A percentile compares a stretch with the other conserved stretches of the same genome.
These are phyloP conservation scores for Xylaria palmicola DNA, from an alignment of 495 filamentous ascomycete genomes.

Conservation along the genomic window DNA sequence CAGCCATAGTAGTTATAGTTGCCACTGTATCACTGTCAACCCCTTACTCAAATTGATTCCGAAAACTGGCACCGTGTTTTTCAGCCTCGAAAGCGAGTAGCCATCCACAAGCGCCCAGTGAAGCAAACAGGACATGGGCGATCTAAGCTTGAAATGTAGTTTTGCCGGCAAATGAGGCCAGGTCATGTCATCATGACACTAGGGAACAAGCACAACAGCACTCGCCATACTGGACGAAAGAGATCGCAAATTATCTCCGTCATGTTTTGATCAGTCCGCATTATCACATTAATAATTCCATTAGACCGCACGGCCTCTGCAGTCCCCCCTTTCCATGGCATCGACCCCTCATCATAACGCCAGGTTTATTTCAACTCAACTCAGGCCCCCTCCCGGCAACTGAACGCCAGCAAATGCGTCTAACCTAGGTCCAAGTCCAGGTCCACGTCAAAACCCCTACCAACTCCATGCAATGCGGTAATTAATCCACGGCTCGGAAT, in stretches of 20 bases:
- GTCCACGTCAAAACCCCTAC: neutral
- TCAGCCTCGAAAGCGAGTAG: no score
- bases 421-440: slow-evolving; percentile 1
- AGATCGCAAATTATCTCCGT: neutral
- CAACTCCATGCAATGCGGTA: slow-evolving; percentile 15
- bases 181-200: neutral
- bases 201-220: neutral
- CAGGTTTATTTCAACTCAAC: neutral
- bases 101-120: no score
- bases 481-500: neutral
- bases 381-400: neutral
- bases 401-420: slow-evolving; percentile 13
- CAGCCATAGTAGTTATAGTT: no score
- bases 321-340: neutral
- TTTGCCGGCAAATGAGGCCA: neutral
- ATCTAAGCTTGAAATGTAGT: no score
- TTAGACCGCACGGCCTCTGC: neutral
- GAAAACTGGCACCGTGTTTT: no score
- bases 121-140: no score
- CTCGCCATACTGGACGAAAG: neutral
- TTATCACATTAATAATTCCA: neutral
- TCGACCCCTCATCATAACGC: neutral
- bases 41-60: no score
- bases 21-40: no score
- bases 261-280: neutral